These are phyloP conservation scores for Ganoderma sinense DNA, from an alignment of 1,284 basidiomycete genomes.

Conservation along the genomic window DNA sequence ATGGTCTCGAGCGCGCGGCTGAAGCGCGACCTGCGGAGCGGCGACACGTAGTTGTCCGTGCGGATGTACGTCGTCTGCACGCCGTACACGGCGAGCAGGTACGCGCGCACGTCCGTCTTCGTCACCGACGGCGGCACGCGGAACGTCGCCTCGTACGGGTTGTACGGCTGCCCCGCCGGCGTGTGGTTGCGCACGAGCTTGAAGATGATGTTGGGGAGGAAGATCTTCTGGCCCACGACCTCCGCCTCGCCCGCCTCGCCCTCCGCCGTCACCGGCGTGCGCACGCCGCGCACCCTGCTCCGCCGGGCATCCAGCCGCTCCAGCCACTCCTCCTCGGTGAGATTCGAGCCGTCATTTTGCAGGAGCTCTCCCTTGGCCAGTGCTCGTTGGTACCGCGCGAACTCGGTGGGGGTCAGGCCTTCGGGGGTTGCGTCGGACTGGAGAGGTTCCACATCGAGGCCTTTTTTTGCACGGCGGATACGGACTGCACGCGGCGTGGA, in stretches of 20 bases:
- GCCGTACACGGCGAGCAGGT: conserved; percentile 85
- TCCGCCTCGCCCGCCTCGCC: conserved; percentile 69
- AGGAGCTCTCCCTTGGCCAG: conserved; percentile 60
- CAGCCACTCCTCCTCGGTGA: conserved; percentile 65
- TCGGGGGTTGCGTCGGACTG: conserved; percentile 57
- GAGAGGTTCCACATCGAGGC: conserved; percentile 45
- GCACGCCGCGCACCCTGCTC: conserved; percentile 71
- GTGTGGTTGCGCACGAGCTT: conserved; percentile 88
- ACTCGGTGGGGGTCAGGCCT: conserved; percentile 69
- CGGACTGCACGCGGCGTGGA: conserved; percentile 78
- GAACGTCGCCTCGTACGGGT: conserved; percentile 95
- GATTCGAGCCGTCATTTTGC: conserved; percentile 45
- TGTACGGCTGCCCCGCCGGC: conserved; percentile 81
- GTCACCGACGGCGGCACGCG: conserved; percentile 87
- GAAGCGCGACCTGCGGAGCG: conserved; percentile 48
- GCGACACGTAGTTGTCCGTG: conserved; percentile 86
- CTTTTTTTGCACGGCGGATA: conserved; percentile 64
- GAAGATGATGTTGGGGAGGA: conserved; percentile 89
- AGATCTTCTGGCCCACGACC: conserved; percentile 83
- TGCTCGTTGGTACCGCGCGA: conserved; percentile 63
- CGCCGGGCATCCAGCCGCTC: conserved; percentile 61
- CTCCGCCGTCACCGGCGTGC: conserved; percentile 47
- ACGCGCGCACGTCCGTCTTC: conserved; percentile 91
- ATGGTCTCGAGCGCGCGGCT: conserved; percentile 37
- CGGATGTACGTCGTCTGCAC: conserved; percentile 92